Evolutionary conservation across 345 rosid species (phyloP), one percentile per base, ranked within the genome.

Genomic region (Eucalyptus microcorys): DNA sequence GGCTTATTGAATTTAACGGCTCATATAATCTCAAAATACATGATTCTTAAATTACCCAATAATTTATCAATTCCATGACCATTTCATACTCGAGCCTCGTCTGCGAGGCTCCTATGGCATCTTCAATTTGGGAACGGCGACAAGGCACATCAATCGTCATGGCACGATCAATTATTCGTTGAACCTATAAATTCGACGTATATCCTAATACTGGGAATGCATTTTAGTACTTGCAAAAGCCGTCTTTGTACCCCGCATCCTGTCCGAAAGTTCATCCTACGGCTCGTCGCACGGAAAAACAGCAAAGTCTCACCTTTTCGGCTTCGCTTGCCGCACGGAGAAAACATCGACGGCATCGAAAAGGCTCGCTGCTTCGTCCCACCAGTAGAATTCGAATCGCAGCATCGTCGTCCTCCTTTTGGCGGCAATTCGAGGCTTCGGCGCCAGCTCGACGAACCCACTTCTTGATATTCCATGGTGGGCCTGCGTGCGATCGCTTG

Each of bases 161-260:
- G 80, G 8, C 22, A 22, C 6, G 6, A 55, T 1, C 14, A 55
- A 55, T 55, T 22, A 55, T n/a, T 64, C 5, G 0, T 0, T 64
- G 76, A 64, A n/a, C 37, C 21, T n/a, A 14, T 64, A n/a, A 7
- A 64, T 64, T 64, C 3, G 10, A 64, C 9, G 10, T 1, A n/a
- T n/a, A 14, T 64, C 37, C 76, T 14, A n/a, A n/a, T 55, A 6
- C 34, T 61, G 8, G 1, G 1, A 61, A 64, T 64, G 34, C 76
- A 14, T 30, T 64, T 30, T n/a, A 30, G 76, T 0, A n/a, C 0
- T 30, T n/a, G 0, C 9, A 30, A n/a, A n/a, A n/a, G 37, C 76
- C 40, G 0, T n/a, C 37, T 7, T n/a, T 66, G 21, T 1, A 4
- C 0, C 0, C 0, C 76, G 76, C 0, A n/a, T n/a, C 12, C 8